Percentiles rank a stretch among this genome's conserved stretches.
phyloP scores from a whole-genome alignment of 108 stramenopile genomes.

The Aurantiochytrium sp. region DNA sequence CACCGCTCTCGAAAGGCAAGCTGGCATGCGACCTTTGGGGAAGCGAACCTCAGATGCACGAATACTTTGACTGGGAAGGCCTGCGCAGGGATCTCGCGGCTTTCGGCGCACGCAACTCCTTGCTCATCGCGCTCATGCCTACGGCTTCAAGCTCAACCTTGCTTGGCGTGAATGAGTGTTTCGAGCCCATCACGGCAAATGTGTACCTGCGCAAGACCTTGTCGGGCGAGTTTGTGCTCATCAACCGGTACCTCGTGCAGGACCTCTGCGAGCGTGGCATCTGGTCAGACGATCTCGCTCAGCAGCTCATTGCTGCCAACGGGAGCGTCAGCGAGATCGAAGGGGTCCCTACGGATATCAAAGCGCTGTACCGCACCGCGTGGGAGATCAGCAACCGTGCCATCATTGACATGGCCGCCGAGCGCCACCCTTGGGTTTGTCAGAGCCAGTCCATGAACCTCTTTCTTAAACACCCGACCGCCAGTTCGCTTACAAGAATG shows the following conservation, averaged over 20 bases:
- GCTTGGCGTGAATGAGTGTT: conserved; percentile 91
- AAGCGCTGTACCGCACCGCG: conserved; percentile 91
- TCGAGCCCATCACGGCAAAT: conserved; percentile 93
- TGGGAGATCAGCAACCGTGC: conserved; percentile 95
- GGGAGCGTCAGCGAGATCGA: conserved; percentile 77
- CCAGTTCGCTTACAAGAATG: conserved; percentile 86
- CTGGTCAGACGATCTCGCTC: conserved; percentile 79
- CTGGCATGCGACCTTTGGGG: conserved; percentile 91
- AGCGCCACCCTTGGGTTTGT: conserved; percentile 86
- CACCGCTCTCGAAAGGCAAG: conserved; percentile 77
- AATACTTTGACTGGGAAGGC: conserved; percentile 76
- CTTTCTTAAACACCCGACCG: conserved; percentile 84
- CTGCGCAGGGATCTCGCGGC: conserved; percentile 63
- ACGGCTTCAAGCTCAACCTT: conserved; percentile 70
- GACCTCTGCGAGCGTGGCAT: conserved; percentile 86
- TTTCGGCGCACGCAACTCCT: conserved; percentile 78
- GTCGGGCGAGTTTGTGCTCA: conserved; percentile 90
- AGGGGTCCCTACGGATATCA: conserved; percentile 64
- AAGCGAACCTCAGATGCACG: conserved; percentile 38
- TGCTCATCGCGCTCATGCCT: conserved; percentile 61
- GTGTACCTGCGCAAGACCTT: conserved; percentile 87
- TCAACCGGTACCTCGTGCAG: conserved; percentile 85
- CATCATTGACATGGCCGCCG: conserved; percentile 91
- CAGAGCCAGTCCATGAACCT: conserved; percentile 93
- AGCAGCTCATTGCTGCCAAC: conserved; percentile 82